Evolutionary conservation across 495 filamentous ascomycete genomes (phyloP).

Genomic region (Aspergillus panamensis): DNA sequence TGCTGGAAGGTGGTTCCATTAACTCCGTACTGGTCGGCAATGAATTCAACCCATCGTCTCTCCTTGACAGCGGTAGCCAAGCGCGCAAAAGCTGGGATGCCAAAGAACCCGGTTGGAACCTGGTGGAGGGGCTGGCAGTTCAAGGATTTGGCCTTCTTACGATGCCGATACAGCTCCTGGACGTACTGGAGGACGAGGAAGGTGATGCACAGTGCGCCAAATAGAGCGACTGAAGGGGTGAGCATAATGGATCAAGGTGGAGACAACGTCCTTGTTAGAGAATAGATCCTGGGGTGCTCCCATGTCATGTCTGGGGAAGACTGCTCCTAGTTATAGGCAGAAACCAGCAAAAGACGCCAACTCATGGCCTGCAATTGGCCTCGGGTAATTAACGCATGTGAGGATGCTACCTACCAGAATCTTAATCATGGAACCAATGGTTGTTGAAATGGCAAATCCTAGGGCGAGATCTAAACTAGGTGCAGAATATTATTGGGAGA

Average conservation of each 20-base stretch:
- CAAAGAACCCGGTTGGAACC: constrained; percentile 27
- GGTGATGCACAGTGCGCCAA: constrained; percentile 21
- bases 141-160: constrained; percentile 33
- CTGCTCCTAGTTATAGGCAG: background rate
- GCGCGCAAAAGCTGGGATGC: constrained; percentile 31
- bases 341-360: background rate
- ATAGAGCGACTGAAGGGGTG: constrained; percentile 19
- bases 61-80: constrained; percentile 30
- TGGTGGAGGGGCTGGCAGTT: constrained; percentile 32
- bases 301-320: background rate
- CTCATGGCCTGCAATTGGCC: background rate
- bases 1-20: constrained; percentile 39
- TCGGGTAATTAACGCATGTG: background rate
- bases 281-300: background rate
- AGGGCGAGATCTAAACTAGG: background rate
- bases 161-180: constrained; percentile 25
- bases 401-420: background rate
- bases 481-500: background rate
- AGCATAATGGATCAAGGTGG: constrained; percentile 19
- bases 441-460: background rate
- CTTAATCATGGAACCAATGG: background rate
- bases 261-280: background rate
- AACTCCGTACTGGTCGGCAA: constrained; percentile 28
- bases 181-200: constrained; percentile 30
- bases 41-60: constrained; percentile 35